phyloP scores from a whole-genome alignment of 2,329 filamentous ascomycete genomes.

The Lojkania enalia region DNA sequence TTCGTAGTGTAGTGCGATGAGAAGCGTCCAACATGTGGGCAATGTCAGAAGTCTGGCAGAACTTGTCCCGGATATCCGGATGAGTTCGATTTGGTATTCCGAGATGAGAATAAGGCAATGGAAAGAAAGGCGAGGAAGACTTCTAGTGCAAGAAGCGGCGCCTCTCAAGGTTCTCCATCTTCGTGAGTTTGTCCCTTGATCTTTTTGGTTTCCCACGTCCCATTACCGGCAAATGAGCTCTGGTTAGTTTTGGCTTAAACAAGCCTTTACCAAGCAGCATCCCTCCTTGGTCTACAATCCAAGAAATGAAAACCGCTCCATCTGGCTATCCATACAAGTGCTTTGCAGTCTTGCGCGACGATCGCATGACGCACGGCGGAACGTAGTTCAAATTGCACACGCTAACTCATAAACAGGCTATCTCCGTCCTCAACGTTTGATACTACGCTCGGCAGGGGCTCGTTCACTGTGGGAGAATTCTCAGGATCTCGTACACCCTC shows the following conservation, averaged over 20 bases:
- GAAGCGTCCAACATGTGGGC: conserved; percentile 40
- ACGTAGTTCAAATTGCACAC: background rate
- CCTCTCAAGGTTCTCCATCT: conserved; percentile 36
- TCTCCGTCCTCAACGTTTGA: conserved; percentile 27
- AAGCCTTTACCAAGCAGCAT: too few species aligned
- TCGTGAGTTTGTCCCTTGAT: conserved; percentile 29
- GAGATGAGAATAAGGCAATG: conserved; percentile 71
- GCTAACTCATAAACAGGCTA: conserved; percentile 22
- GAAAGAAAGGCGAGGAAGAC: conserved; percentile 62
- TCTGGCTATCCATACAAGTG: too few species aligned
- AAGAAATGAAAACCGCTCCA: too few species aligned
- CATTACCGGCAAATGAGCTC: too few species aligned
- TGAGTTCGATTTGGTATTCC: conserved; percentile 72
- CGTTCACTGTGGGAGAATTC: conserved; percentile 11
- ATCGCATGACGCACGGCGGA: too few species aligned
- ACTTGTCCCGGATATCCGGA: conserved; percentile 52
- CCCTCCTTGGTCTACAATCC: too few species aligned
- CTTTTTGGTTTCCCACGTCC: too few species aligned
- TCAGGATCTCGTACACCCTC: conserved; percentile 19
- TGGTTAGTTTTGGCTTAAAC: too few species aligned
- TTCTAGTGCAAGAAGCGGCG: conserved; percentile 19
- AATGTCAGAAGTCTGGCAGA: conserved; percentile 39
- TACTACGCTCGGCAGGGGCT: conserved; percentile 14
- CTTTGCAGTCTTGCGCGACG: too few species aligned
- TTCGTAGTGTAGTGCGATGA: conserved; percentile 38